Conservation (phyloP, 306 rosid species). For the Oemleria cerasiformis region DNA sequence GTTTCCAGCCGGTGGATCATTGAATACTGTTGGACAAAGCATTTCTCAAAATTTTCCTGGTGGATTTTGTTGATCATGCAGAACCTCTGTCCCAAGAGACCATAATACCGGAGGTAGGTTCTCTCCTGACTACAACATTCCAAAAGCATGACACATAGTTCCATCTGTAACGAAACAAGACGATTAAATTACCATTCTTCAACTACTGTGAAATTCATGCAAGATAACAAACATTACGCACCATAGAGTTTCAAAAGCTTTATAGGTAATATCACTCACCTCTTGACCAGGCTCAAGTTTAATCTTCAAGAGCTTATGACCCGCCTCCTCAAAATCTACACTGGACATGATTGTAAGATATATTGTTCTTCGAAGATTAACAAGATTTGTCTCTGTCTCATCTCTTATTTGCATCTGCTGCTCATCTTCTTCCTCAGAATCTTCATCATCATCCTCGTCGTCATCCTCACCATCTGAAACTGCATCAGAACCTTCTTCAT, state of each 20-base stretch:
- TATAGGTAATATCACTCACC: conserved; percentile 38
- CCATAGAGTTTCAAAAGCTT: background rate
- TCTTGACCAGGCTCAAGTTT: conserved; percentile 98
- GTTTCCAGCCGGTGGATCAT: conserved; percentile 88
- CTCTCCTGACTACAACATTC: conserved; percentile 95
- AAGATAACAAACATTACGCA: background rate
- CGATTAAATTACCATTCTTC: conserved; percentile 2
- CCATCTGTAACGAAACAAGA: conserved; percentile 55
- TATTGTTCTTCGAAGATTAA: conserved; percentile 85
- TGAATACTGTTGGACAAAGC: conserved; percentile 92
- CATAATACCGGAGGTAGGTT: conserved; percentile 81
- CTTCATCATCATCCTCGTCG: conserved; percentile 36
- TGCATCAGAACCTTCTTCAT: conserved; percentile 62
- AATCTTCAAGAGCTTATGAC: conserved; percentile 92
- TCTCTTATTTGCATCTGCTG: conserved; percentile 71
- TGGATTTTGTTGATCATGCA: conserved; percentile 82
- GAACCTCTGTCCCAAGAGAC: conserved; percentile 87
- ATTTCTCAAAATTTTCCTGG: conserved; percentile 87
- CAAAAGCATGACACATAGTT: conserved; percentile 71
- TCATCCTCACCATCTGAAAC: conserved; percentile 43
- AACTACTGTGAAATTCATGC: background rate
- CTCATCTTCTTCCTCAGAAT: conserved; percentile 64
- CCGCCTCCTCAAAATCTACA: conserved; percentile 97
- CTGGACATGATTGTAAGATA: conserved; percentile 94
- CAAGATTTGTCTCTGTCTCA: conserved; percentile 91